These are phyloP conservation scores for Solanum piurae DNA, from an alignment of 257 asterid genomes.

Conservation along the genomic window DNA sequence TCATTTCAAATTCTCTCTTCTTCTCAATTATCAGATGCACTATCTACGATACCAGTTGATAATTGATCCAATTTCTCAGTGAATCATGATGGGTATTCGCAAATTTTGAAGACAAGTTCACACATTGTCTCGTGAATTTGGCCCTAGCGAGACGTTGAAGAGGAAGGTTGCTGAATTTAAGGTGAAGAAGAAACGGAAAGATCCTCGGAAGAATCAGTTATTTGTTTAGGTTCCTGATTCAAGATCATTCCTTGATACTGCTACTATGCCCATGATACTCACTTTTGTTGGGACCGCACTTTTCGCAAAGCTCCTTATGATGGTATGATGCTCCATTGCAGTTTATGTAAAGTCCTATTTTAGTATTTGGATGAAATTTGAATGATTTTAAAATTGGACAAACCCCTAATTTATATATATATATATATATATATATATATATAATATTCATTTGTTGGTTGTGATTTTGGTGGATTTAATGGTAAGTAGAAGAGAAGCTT, in stretches of 20 bases:
- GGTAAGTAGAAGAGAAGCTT: background rate
- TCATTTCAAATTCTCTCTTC: background rate
- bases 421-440: background rate
- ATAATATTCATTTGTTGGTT: background rate
- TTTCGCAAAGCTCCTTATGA: conserved; percentile 71
- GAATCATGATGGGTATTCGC: conserved; percentile 28
- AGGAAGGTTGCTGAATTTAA: conserved; percentile 38
- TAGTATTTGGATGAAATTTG: background rate
- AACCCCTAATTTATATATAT: background rate
- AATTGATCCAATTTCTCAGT: background rate
- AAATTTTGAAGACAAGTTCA: conserved; percentile 41
- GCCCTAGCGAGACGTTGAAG: conserved; percentile 65
- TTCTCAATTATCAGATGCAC: background rate
- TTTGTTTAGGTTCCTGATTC: conserved; percentile 76
- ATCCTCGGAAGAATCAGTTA: conserved; percentile 34
- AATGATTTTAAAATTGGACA: background rate
- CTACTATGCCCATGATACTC: conserved; percentile 76
- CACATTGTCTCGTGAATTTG: conserved; percentile 27
- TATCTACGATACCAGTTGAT: background rate
- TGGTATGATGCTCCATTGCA: conserved; percentile 33
- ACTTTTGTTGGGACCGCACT: conserved; percentile 68
- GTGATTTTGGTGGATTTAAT: background rate
- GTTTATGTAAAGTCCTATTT: background rate
- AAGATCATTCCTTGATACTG: conserved; percentile 54
- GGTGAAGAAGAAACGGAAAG: conserved; percentile 36